Evolutionary conservation across 2,329 filamentous ascomycete species (phyloP).

Genomic region (Colletotrichum cordylinicola): DNA sequence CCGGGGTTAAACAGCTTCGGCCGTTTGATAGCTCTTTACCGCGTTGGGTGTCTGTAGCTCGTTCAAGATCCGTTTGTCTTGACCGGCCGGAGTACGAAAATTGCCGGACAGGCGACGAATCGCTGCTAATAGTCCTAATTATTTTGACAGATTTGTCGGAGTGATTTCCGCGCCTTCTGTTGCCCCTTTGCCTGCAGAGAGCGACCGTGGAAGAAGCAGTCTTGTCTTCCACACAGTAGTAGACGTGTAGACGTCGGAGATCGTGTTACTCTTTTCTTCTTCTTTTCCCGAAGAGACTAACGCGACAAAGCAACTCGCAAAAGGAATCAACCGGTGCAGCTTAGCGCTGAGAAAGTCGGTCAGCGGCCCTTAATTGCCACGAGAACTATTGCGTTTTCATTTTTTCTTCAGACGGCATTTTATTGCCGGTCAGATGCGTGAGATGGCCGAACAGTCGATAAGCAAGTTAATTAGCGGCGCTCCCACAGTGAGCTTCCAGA

Average conservation of each 20-base stretch:
- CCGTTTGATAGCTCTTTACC: background rate
- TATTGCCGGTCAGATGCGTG: background rate
- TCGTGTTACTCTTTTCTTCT: background rate
- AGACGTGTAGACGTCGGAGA: background rate
- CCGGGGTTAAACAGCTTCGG: background rate
- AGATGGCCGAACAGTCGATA: background rate
- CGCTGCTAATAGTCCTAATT: background rate
- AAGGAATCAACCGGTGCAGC: background rate
- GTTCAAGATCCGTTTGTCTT: background rate
- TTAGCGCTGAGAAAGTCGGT: background rate
- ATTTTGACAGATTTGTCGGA: background rate
- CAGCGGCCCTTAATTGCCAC: background rate
- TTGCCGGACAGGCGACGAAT: background rate
- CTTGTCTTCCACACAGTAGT: background rate
- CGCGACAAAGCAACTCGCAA: background rate
- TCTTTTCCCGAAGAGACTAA: background rate
- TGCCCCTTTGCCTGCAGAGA: background rate
- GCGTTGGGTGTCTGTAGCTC: background rate
- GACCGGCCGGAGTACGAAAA: background rate
- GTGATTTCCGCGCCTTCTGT: background rate
- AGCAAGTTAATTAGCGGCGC: background rate
- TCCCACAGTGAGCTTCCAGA: background rate
- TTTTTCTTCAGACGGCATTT: background rate
- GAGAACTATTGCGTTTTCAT: background rate
- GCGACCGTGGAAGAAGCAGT: background rate